Percentiles rank a stretch among this genome's conserved stretches.
Evolutionary conservation across 129 eudicot genomes (phyloP).

Genomic region (Lactuca sativa): DNA sequence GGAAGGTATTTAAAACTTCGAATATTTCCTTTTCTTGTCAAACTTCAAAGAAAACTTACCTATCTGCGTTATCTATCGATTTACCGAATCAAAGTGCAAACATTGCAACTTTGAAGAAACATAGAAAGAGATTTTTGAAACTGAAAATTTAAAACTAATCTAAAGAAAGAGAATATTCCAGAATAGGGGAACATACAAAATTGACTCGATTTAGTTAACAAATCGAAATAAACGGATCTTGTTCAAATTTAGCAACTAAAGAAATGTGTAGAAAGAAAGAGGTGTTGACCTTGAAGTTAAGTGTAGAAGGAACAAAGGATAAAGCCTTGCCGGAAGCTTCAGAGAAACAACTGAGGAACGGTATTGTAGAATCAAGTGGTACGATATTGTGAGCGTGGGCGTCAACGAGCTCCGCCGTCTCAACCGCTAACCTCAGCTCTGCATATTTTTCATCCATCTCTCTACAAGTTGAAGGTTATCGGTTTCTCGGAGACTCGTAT

Average conservation of each 20-base stretch:
- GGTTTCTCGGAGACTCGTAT: neutral
- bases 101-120: neutral
- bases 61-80: neutral
- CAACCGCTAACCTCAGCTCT: slow-evolving; percentile 59
- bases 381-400: slow-evolving; percentile 94
- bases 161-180: neutral
- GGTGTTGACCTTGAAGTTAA: slow-evolving; percentile 68
- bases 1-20: neutral
- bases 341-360: slow-evolving; percentile 76
- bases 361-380: slow-evolving; percentile 54
- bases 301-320: slow-evolving; percentile 60
- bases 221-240: neutral
- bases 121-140: neutral
- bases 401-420: slow-evolving; percentile 65
- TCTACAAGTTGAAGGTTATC: neutral
- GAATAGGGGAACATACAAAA: slow-evolving; percentile 6
- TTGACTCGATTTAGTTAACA: neutral
- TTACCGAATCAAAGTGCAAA: neutral
- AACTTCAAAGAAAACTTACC: neutral
- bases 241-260: neutral
- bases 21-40: neutral
- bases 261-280: neutral
- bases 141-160: neutral
- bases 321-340: slow-evolving; percentile 76
- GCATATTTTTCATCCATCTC: slow-evolving; percentile 39